A percentile compares a stretch with the other conserved stretches of the same genome.
Conservation (phyloP, 441 rosid species). For the Eutrema salsugineum region DNA sequence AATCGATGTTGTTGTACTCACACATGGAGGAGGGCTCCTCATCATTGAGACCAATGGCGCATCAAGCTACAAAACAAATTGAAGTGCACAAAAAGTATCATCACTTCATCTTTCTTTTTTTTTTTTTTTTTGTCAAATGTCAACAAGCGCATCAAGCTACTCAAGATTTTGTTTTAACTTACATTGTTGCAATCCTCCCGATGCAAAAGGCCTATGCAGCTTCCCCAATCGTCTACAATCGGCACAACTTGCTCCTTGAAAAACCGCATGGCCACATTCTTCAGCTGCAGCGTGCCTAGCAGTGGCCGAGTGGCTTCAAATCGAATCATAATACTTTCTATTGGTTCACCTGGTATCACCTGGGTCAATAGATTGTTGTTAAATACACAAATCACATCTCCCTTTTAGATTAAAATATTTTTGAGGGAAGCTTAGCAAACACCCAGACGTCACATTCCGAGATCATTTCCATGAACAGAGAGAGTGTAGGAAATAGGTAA, state of each 20-base stretch:
- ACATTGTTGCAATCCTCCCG: constrained; percentile 72
- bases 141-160: constrained; percentile 1
- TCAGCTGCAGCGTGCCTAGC: constrained; percentile 39
- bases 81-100: neutral
- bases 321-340: constrained; percentile 57
- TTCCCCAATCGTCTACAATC: constrained; percentile 61
- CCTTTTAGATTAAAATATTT: neutral
- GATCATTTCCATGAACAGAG: constrained; percentile 7
- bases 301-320: constrained; percentile 63
- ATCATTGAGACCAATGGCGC: constrained; percentile 57
- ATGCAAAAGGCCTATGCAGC: constrained; percentile 69
- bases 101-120: neutral
- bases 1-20: constrained; percentile 51
- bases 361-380: constrained; percentile 21
- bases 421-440: neutral
- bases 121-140: no score
- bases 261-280: constrained; percentile 60
- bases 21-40: constrained; percentile 71
- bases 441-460: neutral
- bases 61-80: constrained; percentile 46
- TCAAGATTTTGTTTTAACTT: neutral
- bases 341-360: constrained; percentile 55
- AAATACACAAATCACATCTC: neutral
- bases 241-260: constrained; percentile 59
- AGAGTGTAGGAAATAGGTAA: neutral